Conservation (phyloP, 164 flowering plant species). For the Cinnamomum micranthum region DNA sequence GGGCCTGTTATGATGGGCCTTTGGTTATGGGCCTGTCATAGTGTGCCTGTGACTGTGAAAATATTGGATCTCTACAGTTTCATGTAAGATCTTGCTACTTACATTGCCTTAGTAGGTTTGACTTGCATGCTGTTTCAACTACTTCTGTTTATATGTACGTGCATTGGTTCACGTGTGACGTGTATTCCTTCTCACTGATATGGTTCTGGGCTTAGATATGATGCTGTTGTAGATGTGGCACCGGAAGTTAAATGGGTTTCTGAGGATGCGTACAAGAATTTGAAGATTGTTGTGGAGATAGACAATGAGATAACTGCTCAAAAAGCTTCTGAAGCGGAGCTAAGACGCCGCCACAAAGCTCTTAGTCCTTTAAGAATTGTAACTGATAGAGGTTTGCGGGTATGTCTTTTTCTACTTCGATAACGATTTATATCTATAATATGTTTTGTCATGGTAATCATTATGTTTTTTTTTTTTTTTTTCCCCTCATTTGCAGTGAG, state of each 20-base stretch:
- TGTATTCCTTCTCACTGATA: not conserved
- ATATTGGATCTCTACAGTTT: too few species aligned
- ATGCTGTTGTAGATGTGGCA: constrained; percentile 74
- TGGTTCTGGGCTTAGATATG: constrained; percentile 48
- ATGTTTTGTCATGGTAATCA: not conserved
- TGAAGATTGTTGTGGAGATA: constrained; percentile 84
- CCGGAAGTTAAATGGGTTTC: constrained; percentile 88
- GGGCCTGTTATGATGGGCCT: too few species aligned
- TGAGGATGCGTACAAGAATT: constrained; percentile 74
- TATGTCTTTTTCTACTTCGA: constrained; percentile 9
- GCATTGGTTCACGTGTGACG: too few species aligned
- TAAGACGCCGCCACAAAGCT: constrained; percentile 71
- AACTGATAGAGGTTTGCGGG: constrained; percentile 82
- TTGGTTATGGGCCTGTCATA: too few species aligned
- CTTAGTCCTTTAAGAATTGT: constrained; percentile 66
- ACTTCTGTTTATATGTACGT: too few species aligned
- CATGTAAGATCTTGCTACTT: too few species aligned
- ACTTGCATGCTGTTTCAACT: too few species aligned
- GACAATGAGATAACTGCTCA: constrained; percentile 73
- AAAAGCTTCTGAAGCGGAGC: constrained; percentile 62
- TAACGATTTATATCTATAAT: not conserved
- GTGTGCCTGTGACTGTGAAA: too few species aligned
- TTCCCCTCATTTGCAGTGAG: too few species aligned
- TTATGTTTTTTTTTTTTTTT: too few species aligned
- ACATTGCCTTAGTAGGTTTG: too few species aligned